Evolutionary conservation across 2,329 filamentous ascomycete genomes (phyloP), one percentile per base, ranked within the genome.

Genomic region (Colletotrichum tamarilloi): DNA sequence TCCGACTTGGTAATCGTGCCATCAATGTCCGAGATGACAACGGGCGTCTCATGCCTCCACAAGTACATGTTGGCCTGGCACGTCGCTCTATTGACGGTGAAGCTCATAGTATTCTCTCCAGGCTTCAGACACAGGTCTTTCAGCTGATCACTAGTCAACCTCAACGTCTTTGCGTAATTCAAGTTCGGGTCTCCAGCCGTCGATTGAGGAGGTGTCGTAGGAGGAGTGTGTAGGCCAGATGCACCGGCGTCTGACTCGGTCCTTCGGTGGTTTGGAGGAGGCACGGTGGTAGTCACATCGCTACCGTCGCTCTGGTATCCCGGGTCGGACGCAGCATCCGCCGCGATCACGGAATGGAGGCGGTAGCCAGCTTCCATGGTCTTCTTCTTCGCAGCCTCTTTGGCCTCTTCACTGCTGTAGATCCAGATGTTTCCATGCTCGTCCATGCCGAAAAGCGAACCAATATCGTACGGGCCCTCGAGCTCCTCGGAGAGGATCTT

Each of bases 381-480:
- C 77, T 85, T 89, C 80, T 93, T 92, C 85, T 92, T 92, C 38
- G 96, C 96, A 7, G 94, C 93, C 78, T 97, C 93, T 80, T 98
- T 98, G 28, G 97, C 95, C 79, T 98, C 95, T 82, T 98, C 95
- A 78, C 95, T 98, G 84, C 95, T 97, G 85, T 99, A 99, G 76
- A 99, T 98, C 96, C 97, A 98, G n/a, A 99, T 87, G 78, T 99
- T 99, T 7, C 97, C 97, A 73, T 97, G 92, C 79, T 97, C 95
- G 80, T 99, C 97, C 57, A 97, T 96, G 14, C 95, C 97, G 77
- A 99, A 98, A 35, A 99, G 87, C 2, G 96, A 93, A 6, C 97
- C 97, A 77, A 99, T 97, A 80, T 99, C 97, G 81, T 98, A 98
- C 80, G 96, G 95, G 26, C 95, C 97, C 78, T 98, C 94, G 16